Conservation (phyloP, 352 stramenopile species). For the Pythium plurisporium region DNA sequence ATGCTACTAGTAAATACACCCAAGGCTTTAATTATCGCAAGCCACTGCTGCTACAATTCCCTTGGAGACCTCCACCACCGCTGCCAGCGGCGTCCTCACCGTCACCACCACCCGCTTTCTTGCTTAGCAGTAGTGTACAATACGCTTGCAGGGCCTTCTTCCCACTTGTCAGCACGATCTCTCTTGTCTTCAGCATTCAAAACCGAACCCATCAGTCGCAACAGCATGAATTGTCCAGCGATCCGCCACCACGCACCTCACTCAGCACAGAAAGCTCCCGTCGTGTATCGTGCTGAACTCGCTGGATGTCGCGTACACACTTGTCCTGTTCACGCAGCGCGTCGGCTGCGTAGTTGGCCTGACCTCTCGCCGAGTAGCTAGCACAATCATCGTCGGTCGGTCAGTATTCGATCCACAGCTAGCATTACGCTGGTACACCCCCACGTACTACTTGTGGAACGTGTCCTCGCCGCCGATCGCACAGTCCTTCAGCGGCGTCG, state of each 20-base stretch:
- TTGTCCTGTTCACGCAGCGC: conserved; percentile 50
- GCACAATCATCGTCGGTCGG: too few relatives aligned
- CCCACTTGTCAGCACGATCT: conserved; percentile 64
- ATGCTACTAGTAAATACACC: too few relatives aligned
- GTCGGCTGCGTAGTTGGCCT: conserved; percentile 42
- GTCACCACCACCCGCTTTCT: conserved; percentile 35
- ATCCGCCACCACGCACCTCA: conserved; percentile 29
- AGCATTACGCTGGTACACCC: too few relatives aligned
- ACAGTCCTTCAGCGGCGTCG: conserved; percentile 62
- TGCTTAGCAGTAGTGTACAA: conserved; percentile 57
- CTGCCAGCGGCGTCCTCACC: conserved; percentile 19
- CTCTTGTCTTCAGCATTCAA: conserved; percentile 32
- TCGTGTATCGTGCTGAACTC: conserved; percentile 49
- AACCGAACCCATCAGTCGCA: background rate
- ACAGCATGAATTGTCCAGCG: too few relatives aligned
- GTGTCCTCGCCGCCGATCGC: conserved; percentile 76
- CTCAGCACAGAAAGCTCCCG: conserved; percentile 53
- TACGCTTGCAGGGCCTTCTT: conserved; percentile 73
- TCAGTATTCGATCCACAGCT: too few relatives aligned
- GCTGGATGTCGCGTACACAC: conserved; percentile 51
- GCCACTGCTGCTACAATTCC: background rate
- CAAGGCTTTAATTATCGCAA: conserved; percentile 1
- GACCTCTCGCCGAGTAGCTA: conserved; percentile 45
- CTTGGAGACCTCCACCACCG: background rate
- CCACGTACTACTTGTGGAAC: conserved; percentile 65